phyloP scores from a whole-genome alignment of 371 early-diverging fungal genomes.

The Syncephalastrum sp. region DNA sequence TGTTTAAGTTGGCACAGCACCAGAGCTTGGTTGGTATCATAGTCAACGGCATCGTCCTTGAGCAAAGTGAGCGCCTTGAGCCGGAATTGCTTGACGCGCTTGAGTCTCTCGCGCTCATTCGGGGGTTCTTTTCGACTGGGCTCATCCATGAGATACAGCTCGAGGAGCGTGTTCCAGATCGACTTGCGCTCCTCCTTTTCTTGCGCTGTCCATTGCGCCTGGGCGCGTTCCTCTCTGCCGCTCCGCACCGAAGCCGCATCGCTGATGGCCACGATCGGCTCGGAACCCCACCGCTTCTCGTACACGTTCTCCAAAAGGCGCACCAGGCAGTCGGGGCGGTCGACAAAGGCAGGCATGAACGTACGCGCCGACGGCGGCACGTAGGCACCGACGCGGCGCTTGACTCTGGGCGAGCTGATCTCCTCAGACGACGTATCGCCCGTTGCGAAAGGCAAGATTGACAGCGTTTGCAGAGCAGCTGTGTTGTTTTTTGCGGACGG shows the following conservation, averaged over 20 bases:
- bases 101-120: constrained; percentile 22
- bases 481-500: constrained; percentile 23
- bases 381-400: constrained; percentile 27
- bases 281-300: constrained; percentile 53
- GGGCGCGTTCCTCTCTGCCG: constrained; percentile 3
- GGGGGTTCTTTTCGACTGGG: neutral
- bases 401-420: constrained; percentile 4
- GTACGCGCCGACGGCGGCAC: constrained; percentile 54
- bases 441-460: constrained; percentile 43
- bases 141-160: constrained; percentile 78
- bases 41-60: constrained; percentile 54
- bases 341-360: constrained; percentile 77
- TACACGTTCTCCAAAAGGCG: constrained; percentile 71
- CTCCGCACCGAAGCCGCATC: constrained; percentile 20
- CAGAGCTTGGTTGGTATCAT: constrained; percentile 89
- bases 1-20: constrained; percentile 82
- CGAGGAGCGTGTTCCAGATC: constrained; percentile 88
- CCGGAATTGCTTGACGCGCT: constrained; percentile 28
- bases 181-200: constrained; percentile 65
- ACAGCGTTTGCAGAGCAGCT: constrained; percentile 21
- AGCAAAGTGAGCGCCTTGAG: constrained; percentile 42
- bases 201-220: constrained; percentile 4
- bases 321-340: constrained; percentile 69
- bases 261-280: constrained; percentile 12
- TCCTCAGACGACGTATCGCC: constrained; percentile 1